Evolutionary conservation across 768 basidiomycete species (phyloP).

Genomic region (Phallus indusiatus): DNA sequence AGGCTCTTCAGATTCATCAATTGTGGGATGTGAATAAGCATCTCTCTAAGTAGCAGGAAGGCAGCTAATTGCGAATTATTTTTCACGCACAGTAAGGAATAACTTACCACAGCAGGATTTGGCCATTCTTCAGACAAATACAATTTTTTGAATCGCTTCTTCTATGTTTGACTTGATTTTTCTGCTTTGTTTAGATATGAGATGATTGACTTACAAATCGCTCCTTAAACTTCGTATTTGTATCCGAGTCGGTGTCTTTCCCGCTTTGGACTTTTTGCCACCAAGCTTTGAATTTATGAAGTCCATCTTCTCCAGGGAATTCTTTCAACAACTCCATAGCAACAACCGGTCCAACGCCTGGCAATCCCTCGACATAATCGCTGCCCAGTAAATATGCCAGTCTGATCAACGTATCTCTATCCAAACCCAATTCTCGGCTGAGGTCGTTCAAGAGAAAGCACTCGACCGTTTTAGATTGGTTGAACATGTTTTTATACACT

Average conservation of each 20-base stretch:
- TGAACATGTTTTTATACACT: slow-evolving; percentile 99
- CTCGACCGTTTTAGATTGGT: slow-evolving; percentile 97
- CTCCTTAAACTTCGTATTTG: slow-evolving; percentile 64
- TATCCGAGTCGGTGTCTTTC: slow-evolving; percentile 69
- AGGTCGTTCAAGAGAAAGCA: slow-evolving; percentile 84
- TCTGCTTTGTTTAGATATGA: neutral
- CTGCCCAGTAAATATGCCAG: slow-evolving; percentile 93
- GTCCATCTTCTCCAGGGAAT: slow-evolving; percentile 78
- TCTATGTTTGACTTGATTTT: slow-evolving; percentile 36
- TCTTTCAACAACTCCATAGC: slow-evolving; percentile 94
- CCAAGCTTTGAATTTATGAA: slow-evolving; percentile 87
- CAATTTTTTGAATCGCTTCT: slow-evolving; percentile 80
- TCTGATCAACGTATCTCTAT: slow-evolving; percentile 76
- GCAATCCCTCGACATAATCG: slow-evolving; percentile 90
- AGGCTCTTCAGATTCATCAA: slow-evolving; percentile 84
- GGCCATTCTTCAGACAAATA: slow-evolving; percentile 84
- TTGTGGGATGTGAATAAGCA: slow-evolving; percentile 86
- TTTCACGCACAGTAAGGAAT: neutral
- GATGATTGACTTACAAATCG: slow-evolving; percentile 60
- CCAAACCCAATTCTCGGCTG: slow-evolving; percentile 76
- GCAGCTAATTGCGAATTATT: neutral
- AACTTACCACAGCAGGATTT: slow-evolving; percentile 75
- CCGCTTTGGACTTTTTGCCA: slow-evolving; percentile 91
- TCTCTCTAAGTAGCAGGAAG: slow-evolving; percentile 49
- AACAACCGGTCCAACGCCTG: slow-evolving; percentile 89